A percentile compares a stretch with the other conserved stretches of the same genome.
These are phyloP conservation scores for Gossypium turneri DNA, from an alignment of 345 rosid genomes.

Conservation along the genomic window DNA sequence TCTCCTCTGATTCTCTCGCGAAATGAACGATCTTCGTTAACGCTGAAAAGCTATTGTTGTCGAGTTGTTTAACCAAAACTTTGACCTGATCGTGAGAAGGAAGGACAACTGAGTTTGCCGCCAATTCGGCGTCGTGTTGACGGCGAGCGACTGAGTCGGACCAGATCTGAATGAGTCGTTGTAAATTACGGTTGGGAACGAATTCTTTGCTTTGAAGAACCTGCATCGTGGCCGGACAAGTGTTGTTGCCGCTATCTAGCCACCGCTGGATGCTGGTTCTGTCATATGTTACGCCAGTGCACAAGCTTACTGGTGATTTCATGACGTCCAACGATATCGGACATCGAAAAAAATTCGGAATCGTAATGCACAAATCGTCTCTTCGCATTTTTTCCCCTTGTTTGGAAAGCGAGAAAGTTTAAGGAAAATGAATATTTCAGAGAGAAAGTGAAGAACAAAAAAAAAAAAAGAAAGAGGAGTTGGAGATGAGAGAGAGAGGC, in stretches of 20 bases:
- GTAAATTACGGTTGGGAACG: conserved; percentile 76
- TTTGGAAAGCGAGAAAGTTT: conserved; percentile 24
- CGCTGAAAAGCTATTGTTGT: conserved; percentile 15
- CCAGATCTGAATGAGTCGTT: conserved; percentile 85
- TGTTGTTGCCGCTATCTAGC: conserved; percentile 85
- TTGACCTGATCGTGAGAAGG: conserved; percentile 37
- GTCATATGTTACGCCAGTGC: conserved; percentile 95
- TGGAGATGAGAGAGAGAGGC: background rate
- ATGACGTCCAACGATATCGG: conserved; percentile 96
- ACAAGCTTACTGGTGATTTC: conserved; percentile 89
- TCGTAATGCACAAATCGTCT: conserved; percentile 64
- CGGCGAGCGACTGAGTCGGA: conserved; percentile 43
- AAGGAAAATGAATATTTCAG: conserved; percentile 4
- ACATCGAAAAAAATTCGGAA: conserved; percentile 78
- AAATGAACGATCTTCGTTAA: conserved; percentile 41
- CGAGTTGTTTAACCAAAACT: conserved; percentile 24
- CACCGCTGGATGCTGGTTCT: conserved; percentile 80
- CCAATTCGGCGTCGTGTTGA: conserved; percentile 17
- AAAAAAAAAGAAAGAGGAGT: background rate
- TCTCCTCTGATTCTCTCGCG: conserved; percentile 53
- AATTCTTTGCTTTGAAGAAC: conserved; percentile 62
- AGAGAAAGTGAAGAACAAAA: background rate
- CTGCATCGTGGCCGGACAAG: conserved; percentile 98
- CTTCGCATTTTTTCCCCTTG: conserved; percentile 39
- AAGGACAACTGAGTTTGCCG: conserved; percentile 6